Percentiles rank a stretch among this genome's conserved stretches.
phyloP scores from a whole-genome alignment of 2,329 filamentous ascomycete species.

The Pochonia chlamydosporia region DNA sequence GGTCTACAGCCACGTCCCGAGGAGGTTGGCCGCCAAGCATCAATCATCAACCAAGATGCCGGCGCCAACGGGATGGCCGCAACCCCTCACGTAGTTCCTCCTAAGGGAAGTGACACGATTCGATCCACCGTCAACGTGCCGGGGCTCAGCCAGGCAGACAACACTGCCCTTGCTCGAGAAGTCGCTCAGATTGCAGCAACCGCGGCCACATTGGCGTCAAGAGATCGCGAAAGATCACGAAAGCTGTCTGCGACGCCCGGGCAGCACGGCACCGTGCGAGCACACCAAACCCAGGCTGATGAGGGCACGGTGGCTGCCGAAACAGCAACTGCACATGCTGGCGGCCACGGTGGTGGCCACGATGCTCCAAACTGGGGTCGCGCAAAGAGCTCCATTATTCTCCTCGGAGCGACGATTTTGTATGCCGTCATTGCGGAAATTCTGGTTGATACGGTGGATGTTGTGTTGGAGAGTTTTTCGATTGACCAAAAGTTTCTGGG shows the following conservation, averaged over 20 bases:
- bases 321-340: conserved; percentile 26
- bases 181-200: conserved; percentile 93
- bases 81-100: conserved; percentile 71
- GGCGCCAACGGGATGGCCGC: conserved; percentile 37
- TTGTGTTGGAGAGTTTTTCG: conserved; percentile 83
- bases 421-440: conserved; percentile 99
- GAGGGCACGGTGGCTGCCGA: conserved; percentile 23
- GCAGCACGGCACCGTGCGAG: conserved; percentile 15
- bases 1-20: conserved; percentile 57
- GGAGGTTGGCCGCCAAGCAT: conserved; percentile 34
- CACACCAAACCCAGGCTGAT: conserved; percentile 28
- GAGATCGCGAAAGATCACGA: conserved; percentile 49
- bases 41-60: conserved; percentile 25
- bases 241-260: conserved; percentile 28
- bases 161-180: conserved; percentile 72
- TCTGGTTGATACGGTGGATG: conserved; percentile 91
- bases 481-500: conserved; percentile 97
- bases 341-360: conserved; percentile 63
- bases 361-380: conserved; percentile 99
- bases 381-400: conserved; percentile 80
- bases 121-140: conserved; percentile 49
- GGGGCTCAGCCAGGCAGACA: conserved; percentile 76
- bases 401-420: conserved; percentile 81
- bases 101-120: conserved; percentile 48
- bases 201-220: conserved; percentile 78